Percentiles rank a stretch among this genome's conserved stretches.
Conservation (phyloP, 805 yeast species). For the Metschnikowia dekortorum region DNA sequence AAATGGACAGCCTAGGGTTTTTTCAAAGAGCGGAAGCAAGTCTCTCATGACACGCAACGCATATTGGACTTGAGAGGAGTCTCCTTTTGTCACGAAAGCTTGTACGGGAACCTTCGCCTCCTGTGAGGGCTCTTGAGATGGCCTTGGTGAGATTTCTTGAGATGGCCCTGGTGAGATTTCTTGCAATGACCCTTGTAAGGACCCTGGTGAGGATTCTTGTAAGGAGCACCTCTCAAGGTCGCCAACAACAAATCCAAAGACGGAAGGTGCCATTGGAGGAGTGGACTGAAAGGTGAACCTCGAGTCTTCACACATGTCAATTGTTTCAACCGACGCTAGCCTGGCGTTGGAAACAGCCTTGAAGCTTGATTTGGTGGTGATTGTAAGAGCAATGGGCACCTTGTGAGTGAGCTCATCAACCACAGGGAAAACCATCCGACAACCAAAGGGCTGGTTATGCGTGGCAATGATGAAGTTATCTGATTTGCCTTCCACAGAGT, state of each 20-base stretch:
- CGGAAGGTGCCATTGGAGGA: conserved; percentile 57
- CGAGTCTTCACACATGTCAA: conserved; percentile 23
- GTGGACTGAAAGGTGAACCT: conserved; percentile 46
- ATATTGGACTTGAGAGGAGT: conserved; percentile 41
- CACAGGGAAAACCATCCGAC: conserved; percentile 62
- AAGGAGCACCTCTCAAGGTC: conserved; percentile 44
- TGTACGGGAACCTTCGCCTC: conserved; percentile 40
- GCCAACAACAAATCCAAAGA: conserved; percentile 67
- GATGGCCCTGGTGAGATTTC: no score
- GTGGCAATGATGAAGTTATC: conserved; percentile 58
- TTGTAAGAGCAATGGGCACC: conserved; percentile 45
- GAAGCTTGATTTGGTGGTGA: conserved; percentile 43
- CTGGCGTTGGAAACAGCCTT: conserved; percentile 50
- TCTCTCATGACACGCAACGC: conserved; percentile 47
- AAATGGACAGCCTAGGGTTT: conserved; percentile 40
- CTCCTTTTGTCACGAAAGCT: conserved; percentile 54
- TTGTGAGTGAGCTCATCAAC: conserved; percentile 61
- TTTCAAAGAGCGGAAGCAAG: conserved; percentile 46
- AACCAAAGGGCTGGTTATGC: conserved; percentile 67
- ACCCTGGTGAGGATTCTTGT: no score
- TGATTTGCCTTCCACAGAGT: conserved; percentile 44
- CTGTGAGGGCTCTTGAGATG: no score
- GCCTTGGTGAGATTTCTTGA: no score
- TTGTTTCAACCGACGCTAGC: conserved; percentile 18
- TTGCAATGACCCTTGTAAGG: no score